A percentile compares a stretch with the other conserved stretches of the same genome.
Evolutionary conservation across 2,329 filamentous ascomycete genomes (phyloP).

Genomic region (Apiospora marii): DNA sequence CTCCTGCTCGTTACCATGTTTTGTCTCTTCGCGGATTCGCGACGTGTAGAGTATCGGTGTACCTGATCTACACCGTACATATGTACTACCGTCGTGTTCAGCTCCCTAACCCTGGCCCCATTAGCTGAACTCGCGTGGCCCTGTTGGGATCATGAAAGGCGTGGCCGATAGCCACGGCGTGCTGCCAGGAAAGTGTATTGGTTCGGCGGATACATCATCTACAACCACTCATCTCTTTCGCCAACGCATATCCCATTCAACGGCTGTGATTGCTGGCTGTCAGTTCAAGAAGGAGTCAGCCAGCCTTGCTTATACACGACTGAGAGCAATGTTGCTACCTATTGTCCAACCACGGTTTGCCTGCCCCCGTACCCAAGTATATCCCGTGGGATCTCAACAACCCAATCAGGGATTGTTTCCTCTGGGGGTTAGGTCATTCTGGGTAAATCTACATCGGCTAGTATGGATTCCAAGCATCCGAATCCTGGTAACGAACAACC

Average conservation of each 20-base stretch:
- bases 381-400: neutral
- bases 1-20: conserved; percentile 11
- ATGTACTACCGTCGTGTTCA: neutral
- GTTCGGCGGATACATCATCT: neutral
- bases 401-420: neutral
- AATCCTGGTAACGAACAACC: neutral
- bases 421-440: conserved; percentile 11
- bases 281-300: neutral
- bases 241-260: neutral
- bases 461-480: neutral
- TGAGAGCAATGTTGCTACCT: neutral
- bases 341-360: neutral
- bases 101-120: neutral
- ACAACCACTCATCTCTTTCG: neutral
- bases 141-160: neutral
- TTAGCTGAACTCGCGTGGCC: conserved; percentile 20
- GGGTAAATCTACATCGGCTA: conserved; percentile 12
- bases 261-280: neutral
- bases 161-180: conserved; percentile 5
- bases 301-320: neutral
- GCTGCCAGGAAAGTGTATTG: neutral
- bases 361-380: neutral
- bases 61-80: conserved; percentile 19
- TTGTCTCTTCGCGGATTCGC: conserved; percentile 3
- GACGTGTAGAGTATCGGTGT: conserved; percentile 10